Evolutionary conservation across 1,284 basidiomycete genomes (phyloP).

Genomic region (Ganoderma multipileum): DNA sequence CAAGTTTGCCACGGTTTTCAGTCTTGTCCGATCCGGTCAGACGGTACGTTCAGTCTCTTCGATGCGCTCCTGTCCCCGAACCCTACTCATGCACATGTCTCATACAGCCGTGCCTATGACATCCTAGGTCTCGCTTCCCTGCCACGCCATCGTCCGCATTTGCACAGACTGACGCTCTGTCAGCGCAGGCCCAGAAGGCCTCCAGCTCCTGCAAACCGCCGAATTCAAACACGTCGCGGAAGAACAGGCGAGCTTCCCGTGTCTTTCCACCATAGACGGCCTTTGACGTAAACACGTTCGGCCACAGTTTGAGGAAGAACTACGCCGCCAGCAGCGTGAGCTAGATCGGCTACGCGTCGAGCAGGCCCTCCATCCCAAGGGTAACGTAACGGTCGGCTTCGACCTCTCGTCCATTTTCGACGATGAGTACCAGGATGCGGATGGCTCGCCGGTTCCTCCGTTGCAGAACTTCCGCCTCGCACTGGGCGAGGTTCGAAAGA

Average conservation of each 20-base stretch:
- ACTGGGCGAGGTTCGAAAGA: slow-evolving; percentile 21
- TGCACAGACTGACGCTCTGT: slow-evolving; percentile 20
- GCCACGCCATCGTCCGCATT: slow-evolving; percentile 1
- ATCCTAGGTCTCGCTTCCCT: slow-evolving; percentile 56
- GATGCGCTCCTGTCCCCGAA: slow-evolving; percentile 18
- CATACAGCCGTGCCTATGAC: slow-evolving; percentile 70
- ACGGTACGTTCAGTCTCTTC: slow-evolving; percentile 50
- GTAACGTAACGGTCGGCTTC: slow-evolving; percentile 46
- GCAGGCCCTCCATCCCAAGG: slow-evolving; percentile 34
- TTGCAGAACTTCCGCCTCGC: slow-evolving; percentile 26
- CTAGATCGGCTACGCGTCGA: slow-evolving; percentile 33
- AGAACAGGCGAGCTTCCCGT: slow-evolving; percentile 30
- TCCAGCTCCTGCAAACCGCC: slow-evolving; percentile 27
- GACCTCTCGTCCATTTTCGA: slow-evolving; percentile 56
- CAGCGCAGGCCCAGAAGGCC: slow-evolving; percentile 34
- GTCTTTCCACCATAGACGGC: slow-evolving; percentile 8
- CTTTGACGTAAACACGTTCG: slow-evolving; percentile 24
- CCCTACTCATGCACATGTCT: slow-evolving; percentile 28
- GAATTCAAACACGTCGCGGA: slow-evolving; percentile 32
- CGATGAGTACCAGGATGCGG: slow-evolving; percentile 27
- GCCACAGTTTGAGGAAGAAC: slow-evolving; percentile 31
- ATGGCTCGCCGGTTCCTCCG: slow-evolving; percentile 14
- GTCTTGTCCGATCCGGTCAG: slow-evolving; percentile 80
- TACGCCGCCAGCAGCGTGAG: slow-evolving; percentile 49
- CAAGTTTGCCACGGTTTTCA: slow-evolving; percentile 36